Conservation (phyloP, 1,139 yeast genomes). For the Sugiyamaella pinicola region DNA sequence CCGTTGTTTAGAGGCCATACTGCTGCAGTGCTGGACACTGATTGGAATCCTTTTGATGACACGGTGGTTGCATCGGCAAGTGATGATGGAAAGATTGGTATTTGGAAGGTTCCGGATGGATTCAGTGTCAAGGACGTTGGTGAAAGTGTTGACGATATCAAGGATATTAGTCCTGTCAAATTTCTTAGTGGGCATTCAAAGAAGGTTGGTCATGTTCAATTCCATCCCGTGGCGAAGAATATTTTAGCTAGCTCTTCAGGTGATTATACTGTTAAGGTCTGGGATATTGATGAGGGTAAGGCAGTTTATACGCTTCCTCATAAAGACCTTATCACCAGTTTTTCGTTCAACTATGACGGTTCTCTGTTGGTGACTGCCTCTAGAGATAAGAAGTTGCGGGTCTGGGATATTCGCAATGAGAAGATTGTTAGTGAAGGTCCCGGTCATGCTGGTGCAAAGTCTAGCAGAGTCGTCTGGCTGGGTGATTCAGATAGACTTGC, state of each 20-base stretch:
- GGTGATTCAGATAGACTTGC: slow-evolving; percentile 82
- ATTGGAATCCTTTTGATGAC: slow-evolving; percentile 86
- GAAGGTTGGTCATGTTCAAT: slow-evolving; percentile 91
- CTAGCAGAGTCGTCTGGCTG: slow-evolving; percentile 84
- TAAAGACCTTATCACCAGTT: slow-evolving; percentile 85
- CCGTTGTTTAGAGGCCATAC: slow-evolving; percentile 95
- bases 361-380: slow-evolving; percentile 82
- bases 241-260: slow-evolving; percentile 87
- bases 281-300: slow-evolving; percentile 86
- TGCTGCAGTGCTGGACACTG: slow-evolving; percentile 92
- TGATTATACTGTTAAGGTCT: slow-evolving; percentile 86
- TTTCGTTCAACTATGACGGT: slow-evolving; percentile 89
- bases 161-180: slow-evolving; percentile 70
- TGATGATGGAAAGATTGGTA: slow-evolving; percentile 84
- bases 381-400: slow-evolving; percentile 86
- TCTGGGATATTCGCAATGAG: slow-evolving; percentile 86
- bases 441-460: slow-evolving; percentile 92
- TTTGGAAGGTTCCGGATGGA: slow-evolving; percentile 85
- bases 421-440: slow-evolving; percentile 78
- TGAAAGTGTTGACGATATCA: slow-evolving; percentile 52
- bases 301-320: slow-evolving; percentile 75
- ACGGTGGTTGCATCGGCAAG: slow-evolving; percentile 79
- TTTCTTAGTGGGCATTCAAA: slow-evolving; percentile 82
- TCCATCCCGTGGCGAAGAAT: slow-evolving; percentile 85
- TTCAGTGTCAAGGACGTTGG: slow-evolving; percentile 61